A percentile compares a stretch with the other conserved stretches of the same genome.
Conservation (phyloP, 2,329 filamentous ascomycete species). For the Cryphonectria nitschkei region DNA sequence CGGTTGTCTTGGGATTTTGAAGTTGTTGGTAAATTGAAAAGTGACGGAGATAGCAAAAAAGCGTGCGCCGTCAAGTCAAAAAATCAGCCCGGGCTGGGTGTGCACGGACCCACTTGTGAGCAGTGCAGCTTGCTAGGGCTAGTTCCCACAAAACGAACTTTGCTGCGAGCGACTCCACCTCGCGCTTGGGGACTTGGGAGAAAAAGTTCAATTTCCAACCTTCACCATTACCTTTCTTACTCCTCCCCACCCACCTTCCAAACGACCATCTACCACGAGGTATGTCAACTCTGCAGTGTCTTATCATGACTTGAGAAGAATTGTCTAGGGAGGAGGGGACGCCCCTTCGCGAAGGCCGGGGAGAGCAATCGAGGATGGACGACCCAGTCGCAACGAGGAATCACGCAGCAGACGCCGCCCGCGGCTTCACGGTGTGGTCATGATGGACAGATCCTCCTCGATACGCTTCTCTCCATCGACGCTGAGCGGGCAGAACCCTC, state of each 20-base stretch:
- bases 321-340: conserved; percentile 31
- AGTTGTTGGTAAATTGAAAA: conserved; percentile 29
- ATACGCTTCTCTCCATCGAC: conserved; percentile 68
- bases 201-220: conserved; percentile 29
- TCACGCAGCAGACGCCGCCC: conserved; percentile 2
- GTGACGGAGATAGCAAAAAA: conserved; percentile 28
- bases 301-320: conserved; percentile 35
- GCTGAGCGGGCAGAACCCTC: conserved; percentile 74
- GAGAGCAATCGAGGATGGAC: conserved; percentile 61
- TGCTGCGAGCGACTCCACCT: conserved; percentile 32
- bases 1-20: conserved; percentile 32
- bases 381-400: conserved; percentile 23
- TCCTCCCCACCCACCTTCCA: conserved; percentile 26
- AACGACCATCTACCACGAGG: conserved; percentile 35
- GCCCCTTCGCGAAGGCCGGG: conserved; percentile 53
- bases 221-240: conserved; percentile 14
- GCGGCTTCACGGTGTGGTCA: conserved; percentile 26
- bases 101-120: conserved; percentile 3
- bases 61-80: conserved; percentile 21
- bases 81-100: conserved; percentile 6
- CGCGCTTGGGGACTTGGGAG: conserved; percentile 29
- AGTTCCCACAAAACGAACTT: conserved; percentile 27
- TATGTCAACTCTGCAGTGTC: conserved; percentile 33
- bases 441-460: conserved; percentile 37
- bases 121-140: conserved; percentile 21